Conservation (phyloP, 2,329 filamentous ascomycete species). For the Talaromyces sp. region DNA sequence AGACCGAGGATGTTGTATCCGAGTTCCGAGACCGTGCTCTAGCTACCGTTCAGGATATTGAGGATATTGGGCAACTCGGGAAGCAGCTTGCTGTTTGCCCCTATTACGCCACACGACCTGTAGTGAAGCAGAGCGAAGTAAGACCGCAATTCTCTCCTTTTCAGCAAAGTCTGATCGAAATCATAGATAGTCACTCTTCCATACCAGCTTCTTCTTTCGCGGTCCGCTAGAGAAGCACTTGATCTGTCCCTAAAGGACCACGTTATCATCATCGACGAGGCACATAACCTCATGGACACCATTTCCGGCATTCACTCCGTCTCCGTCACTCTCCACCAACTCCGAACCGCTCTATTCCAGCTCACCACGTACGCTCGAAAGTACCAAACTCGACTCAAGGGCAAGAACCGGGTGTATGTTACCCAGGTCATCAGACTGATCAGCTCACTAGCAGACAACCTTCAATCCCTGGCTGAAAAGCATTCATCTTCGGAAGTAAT, state of each 20-base stretch:
- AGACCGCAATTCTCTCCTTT: conserved; percentile 12
- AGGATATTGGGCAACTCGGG: conserved; percentile 77
- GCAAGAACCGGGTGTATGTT: conserved; percentile 85
- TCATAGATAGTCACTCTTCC: conserved; percentile 76
- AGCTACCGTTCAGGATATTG: conserved; percentile 85
- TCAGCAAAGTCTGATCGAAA: not conserved
- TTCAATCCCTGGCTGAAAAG: conserved; percentile 49
- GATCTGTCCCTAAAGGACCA: conserved; percentile 81
- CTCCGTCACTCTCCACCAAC: conserved; percentile 66
- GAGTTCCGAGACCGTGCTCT: conserved; percentile 82
- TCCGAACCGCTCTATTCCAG: conserved; percentile 68
- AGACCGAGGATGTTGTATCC: conserved; percentile 65
- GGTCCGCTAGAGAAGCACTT: conserved; percentile 79
- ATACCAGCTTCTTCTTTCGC: conserved; percentile 85
- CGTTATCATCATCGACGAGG: conserved; percentile 93
- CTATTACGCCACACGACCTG: conserved; percentile 89
- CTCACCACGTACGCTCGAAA: conserved; percentile 77
- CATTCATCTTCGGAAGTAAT: conserved; percentile 56
- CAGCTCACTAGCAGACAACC: conserved; percentile 68
- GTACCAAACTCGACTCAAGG: conserved; percentile 84
- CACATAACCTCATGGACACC: conserved; percentile 95
- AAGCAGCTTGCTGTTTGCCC: conserved; percentile 79
- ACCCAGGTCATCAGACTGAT: conserved; percentile 81
- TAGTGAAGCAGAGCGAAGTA: conserved; percentile 73
- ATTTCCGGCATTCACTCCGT: conserved; percentile 83